These are phyloP conservation scores for Mycena capillaripes DNA, from an alignment of 768 basidiomycete genomes.

Conservation along the genomic window DNA sequence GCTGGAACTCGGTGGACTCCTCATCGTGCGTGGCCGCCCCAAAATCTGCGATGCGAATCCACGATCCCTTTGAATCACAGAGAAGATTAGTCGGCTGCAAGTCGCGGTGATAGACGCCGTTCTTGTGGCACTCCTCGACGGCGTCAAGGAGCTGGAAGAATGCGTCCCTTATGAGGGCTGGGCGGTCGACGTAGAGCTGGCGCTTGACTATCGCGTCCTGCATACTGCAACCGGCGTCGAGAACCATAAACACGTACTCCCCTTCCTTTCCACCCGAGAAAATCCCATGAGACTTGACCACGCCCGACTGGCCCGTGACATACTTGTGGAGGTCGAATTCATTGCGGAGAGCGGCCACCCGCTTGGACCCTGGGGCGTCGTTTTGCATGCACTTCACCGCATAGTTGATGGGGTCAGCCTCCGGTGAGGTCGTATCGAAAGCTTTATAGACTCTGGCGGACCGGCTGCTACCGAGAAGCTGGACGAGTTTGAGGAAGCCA, in stretches of 20 bases:
- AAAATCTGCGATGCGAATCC: slow-evolving; percentile 8
- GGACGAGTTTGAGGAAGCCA: background rate
- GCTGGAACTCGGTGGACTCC: background rate
- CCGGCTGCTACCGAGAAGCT: background rate
- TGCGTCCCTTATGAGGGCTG: background rate
- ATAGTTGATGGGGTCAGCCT: slow-evolving; percentile 1
- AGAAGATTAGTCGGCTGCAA: background rate
- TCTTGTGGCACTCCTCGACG: background rate
- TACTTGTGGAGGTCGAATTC: background rate
- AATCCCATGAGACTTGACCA: background rate
- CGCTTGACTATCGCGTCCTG: background rate
- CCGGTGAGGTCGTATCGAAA: slow-evolving; percentile 11
- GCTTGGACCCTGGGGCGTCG: background rate
- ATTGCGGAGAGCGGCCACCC: background rate
- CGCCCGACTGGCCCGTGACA: background rate
- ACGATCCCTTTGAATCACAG: background rate
- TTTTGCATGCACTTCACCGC: slow-evolving; percentile 20
- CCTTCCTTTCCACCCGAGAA: background rate
- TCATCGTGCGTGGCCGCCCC: background rate
- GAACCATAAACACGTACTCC: background rate
- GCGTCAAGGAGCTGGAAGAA: slow-evolving; percentile 15
- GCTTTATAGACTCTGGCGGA: slow-evolving; percentile 23
- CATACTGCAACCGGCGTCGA: background rate
- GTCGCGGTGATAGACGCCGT: slow-evolving; percentile 19
- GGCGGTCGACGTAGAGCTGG: background rate